Evolutionary conservation across 495 filamentous ascomycete genomes (phyloP).

Genomic region (Pseudevernia furfuracea): DNA sequence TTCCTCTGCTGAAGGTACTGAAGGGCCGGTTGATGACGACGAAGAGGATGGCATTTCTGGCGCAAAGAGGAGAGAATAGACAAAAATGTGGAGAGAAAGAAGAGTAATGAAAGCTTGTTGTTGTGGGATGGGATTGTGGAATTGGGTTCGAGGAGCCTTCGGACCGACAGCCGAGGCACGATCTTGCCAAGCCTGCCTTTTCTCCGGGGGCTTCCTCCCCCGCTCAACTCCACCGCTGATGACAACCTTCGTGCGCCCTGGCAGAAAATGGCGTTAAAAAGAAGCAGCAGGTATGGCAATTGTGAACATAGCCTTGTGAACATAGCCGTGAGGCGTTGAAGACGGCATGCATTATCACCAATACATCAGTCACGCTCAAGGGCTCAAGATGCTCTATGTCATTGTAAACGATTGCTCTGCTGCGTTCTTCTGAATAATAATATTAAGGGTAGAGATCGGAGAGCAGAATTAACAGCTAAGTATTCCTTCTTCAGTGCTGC

Average conservation of each 20-base stretch:
- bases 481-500: neutral
- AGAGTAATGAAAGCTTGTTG: neutral
- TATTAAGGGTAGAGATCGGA: too few species aligned
- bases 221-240: neutral
- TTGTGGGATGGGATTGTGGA: neutral
- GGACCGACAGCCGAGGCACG: slow-evolving; percentile 1
- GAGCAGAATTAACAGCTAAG: too few species aligned
- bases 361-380: neutral
- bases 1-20: slow-evolving; percentile 9
- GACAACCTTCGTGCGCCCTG: too few species aligned
- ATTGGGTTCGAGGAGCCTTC: neutral
- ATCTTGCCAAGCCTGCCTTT: neutral
- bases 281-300: neutral
- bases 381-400: too few species aligned
- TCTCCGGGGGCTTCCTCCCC: neutral
- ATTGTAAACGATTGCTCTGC: too few species aligned
- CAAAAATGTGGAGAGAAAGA: neutral
- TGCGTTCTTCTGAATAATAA: too few species aligned
- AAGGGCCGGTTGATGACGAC: neutral
- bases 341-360: neutral
- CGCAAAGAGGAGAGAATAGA: neutral
- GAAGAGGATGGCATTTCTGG: slow-evolving; percentile 7
- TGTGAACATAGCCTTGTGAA: too few species aligned
- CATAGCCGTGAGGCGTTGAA: neutral
- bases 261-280: neutral